Percentiles rank a stretch among this genome's conserved stretches.
Conservation (phyloP, 1,284 basidiomycete genomes). For the Mycosarcoma maydis region DNA sequence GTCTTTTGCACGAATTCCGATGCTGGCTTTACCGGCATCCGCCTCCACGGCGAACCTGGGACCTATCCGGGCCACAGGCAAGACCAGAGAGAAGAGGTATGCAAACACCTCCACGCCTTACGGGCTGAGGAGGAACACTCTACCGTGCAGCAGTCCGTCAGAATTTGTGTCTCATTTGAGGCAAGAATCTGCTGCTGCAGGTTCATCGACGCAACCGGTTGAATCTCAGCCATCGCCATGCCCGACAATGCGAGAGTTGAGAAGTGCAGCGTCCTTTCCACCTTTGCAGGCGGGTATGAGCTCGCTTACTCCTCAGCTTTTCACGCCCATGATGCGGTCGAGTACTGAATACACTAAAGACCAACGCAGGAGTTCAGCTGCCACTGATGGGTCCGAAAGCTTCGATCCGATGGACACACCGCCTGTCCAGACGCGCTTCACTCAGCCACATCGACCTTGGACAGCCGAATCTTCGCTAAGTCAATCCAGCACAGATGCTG, state of each 20-base stretch:
- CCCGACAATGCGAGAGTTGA: background rate
- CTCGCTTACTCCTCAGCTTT: background rate
- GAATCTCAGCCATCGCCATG: background rate
- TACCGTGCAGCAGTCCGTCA: background rate
- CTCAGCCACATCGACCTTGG: background rate
- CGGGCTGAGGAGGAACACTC: conserved; percentile 12
- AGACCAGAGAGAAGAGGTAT: conserved; percentile 4
- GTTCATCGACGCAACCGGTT: background rate
- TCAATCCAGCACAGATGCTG: too few relatives aligned
- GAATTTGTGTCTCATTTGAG: background rate
- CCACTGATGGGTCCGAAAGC: background rate
- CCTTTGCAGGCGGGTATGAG: background rate
- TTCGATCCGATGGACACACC: background rate
- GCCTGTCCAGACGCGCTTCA: too few relatives aligned
- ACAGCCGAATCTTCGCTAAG: too few relatives aligned
- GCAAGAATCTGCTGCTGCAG: background rate
- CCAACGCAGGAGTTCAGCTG: background rate
- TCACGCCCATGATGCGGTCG: background rate
- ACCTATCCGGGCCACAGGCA: conserved; percentile 8
- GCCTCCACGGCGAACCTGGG: background rate
- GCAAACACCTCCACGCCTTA: conserved; percentile 13
- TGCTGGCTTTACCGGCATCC: background rate
- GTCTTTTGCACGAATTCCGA: background rate
- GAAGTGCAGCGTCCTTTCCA: background rate
- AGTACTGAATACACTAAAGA: background rate